Evolutionary conservation across 768 basidiomycete species (phyloP).

Genomic region (Fibroporia radiculosa): DNA sequence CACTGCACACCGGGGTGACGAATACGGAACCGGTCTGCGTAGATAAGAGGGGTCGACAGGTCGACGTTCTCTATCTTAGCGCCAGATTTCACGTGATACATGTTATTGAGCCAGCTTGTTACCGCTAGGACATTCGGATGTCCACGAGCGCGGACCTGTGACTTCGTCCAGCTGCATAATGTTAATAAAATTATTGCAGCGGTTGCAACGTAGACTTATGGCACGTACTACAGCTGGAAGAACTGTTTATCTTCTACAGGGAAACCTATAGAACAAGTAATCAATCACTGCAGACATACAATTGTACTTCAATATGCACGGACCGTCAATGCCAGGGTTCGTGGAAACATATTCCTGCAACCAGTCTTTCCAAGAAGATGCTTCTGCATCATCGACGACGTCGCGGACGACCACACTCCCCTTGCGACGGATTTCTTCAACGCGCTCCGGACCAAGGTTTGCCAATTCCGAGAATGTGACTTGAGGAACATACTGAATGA

Average conservation of each 20-base stretch:
- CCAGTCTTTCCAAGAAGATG: slow-evolving; percentile 47
- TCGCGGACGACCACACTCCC: slow-evolving; percentile 57
- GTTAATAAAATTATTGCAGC: not conserved
- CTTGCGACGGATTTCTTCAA: slow-evolving; percentile 42
- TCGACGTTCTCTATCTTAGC: slow-evolving; percentile 44
- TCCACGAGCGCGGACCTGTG: slow-evolving; percentile 62
- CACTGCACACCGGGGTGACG: slow-evolving; percentile 57
- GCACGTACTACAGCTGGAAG: slow-evolving; percentile 60
- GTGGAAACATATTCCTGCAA: slow-evolving; percentile 47
- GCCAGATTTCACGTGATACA: slow-evolving; percentile 43
- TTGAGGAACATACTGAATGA: slow-evolving; percentile 50
- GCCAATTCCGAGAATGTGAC: slow-evolving; percentile 49
- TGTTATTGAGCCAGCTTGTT: slow-evolving; percentile 51
- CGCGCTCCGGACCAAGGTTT: slow-evolving; percentile 34
- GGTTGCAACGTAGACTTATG: not conserved
- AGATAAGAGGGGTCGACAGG: slow-evolving; percentile 52
- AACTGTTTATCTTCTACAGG: slow-evolving; percentile 62
- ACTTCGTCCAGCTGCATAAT: slow-evolving; percentile 33
- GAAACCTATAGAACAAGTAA: slow-evolving; percentile 29
- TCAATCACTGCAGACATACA: not conserved
- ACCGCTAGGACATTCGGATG: slow-evolving; percentile 58
- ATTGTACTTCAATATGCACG: no score
- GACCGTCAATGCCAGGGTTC: slow-evolving; percentile 53
- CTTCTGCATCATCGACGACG: slow-evolving; percentile 51
- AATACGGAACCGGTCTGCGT: slow-evolving; percentile 71